These are phyloP conservation scores for Dictyostelium discoideum DNA, from an alignment of 78 protist species.

Conservation along the genomic window DNA sequence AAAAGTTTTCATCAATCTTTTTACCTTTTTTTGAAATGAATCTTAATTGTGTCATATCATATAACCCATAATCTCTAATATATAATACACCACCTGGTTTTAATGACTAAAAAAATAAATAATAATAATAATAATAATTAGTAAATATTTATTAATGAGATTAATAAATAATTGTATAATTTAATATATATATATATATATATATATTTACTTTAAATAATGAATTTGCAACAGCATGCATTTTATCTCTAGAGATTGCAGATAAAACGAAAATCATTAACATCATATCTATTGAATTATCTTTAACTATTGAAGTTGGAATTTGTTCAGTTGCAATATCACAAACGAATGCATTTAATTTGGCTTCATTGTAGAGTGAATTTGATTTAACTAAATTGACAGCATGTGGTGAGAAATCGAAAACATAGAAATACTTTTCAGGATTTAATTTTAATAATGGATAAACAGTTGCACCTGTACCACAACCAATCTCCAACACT, in stretches of 20 bases:
- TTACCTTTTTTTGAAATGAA: conserved; percentile 68
- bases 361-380: conserved; percentile 52
- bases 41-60: conserved; percentile 86
- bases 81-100: conserved; percentile 87
- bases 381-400: conserved; percentile 68
- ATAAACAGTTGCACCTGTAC: conserved; percentile 78
- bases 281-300: conserved; percentile 68
- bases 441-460: conserved; percentile 78
- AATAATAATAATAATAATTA: too few species aligned
- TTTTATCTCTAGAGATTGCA: conserved; percentile 65
- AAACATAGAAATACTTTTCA: conserved; percentile 55
- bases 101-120: conserved; percentile 29
- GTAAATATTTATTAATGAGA: neutral
- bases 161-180: neutral
- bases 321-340: conserved; percentile 63
- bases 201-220: conserved; percentile 18
- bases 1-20: conserved; percentile 80
- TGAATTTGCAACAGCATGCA: conserved; percentile 35
- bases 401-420: conserved; percentile 81
- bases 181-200: neutral
- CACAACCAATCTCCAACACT: conserved; percentile 84
- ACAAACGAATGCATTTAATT: conserved; percentile 74
- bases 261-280: conserved; percentile 84
- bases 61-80: conserved; percentile 86
- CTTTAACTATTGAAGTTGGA: conserved; percentile 38